phyloP scores from a whole-genome alignment of 164 flowering plant species.

The Liquidambar formosana region DNA sequence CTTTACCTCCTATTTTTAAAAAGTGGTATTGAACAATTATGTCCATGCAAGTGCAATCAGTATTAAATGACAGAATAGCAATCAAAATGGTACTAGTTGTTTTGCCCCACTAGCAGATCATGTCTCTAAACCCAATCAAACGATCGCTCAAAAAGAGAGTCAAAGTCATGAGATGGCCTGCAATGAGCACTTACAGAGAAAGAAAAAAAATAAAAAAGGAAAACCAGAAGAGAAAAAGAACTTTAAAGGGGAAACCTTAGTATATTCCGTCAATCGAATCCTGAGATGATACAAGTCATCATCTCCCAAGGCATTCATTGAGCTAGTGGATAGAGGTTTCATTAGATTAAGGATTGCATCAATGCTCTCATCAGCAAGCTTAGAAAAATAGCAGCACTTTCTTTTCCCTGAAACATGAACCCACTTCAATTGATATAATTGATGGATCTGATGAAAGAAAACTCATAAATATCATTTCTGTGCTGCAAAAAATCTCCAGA shows the following conservation, averaged over 20 bases:
- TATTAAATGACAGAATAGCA: background rate
- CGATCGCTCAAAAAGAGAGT: background rate
- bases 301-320: constrained; percentile 18
- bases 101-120: background rate
- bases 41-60: background rate
- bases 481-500: constrained; percentile 5
- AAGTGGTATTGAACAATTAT: background rate
- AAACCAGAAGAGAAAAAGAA: background rate
- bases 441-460: background rate
- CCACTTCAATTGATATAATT: constrained; percentile 1
- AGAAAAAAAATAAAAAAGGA: background rate
- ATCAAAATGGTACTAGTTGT: background rate
- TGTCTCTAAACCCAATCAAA: background rate
- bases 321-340: constrained; percentile 19
- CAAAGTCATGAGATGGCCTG: background rate
- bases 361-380: constrained; percentile 48
- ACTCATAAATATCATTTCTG: background rate
- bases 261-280: constrained; percentile 62
- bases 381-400: constrained; percentile 44
- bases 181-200: background rate
- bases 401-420: constrained; percentile 46
- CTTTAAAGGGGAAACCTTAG: constrained; percentile 43
- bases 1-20: background rate
- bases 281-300: constrained; percentile 28
- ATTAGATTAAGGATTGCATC: constrained; percentile 27